These are phyloP conservation scores for Globisporangium parvum DNA, from an alignment of 352 stramenopile genomes.

Conservation along the genomic window DNA sequence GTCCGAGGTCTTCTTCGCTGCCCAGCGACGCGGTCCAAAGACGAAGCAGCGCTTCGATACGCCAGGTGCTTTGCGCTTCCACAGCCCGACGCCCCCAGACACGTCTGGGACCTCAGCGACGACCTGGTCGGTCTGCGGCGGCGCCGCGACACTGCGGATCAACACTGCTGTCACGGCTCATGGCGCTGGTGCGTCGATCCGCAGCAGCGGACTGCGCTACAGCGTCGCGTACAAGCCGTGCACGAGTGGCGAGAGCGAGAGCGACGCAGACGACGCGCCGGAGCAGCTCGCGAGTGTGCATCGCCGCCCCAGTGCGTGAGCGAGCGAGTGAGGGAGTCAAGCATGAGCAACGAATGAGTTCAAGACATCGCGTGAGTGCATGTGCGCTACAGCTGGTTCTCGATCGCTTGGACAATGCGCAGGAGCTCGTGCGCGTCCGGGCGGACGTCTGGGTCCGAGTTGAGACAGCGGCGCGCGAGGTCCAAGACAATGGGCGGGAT, in stretches of 20 bases:
- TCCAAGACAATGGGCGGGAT: constrained; percentile 55
- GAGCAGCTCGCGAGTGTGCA: neutral
- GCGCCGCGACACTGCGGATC: constrained; percentile 15
- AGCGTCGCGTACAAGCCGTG: constrained; percentile 10
- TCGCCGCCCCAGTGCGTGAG: neutral
- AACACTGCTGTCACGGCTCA: constrained; percentile 24
- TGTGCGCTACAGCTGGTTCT: constrained; percentile 39
- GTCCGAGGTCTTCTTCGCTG: constrained; percentile 20
- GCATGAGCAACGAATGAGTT: neutral
- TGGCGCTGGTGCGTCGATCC: constrained; percentile 12
- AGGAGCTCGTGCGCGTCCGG: constrained; percentile 66
- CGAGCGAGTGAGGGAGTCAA: neutral
- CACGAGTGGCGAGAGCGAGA: neutral
- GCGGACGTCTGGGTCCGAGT: constrained; percentile 58
- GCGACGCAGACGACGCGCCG: neutral
- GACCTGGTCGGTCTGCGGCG: constrained; percentile 23
- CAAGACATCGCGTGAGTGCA: neutral
- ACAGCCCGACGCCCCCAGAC: constrained; percentile 4
- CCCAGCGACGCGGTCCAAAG: constrained; percentile 7
- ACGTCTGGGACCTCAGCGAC: neutral
- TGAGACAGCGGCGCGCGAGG: constrained; percentile 56
- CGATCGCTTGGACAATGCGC: constrained; percentile 52
- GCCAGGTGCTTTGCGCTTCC: constrained; percentile 7
- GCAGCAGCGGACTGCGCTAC: constrained; percentile 1
- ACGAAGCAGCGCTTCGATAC: constrained; percentile 16